These are phyloP conservation scores for Coemansia sp. DNA, from an alignment of 192 early-diverging fungal species.

Conservation along the genomic window DNA sequence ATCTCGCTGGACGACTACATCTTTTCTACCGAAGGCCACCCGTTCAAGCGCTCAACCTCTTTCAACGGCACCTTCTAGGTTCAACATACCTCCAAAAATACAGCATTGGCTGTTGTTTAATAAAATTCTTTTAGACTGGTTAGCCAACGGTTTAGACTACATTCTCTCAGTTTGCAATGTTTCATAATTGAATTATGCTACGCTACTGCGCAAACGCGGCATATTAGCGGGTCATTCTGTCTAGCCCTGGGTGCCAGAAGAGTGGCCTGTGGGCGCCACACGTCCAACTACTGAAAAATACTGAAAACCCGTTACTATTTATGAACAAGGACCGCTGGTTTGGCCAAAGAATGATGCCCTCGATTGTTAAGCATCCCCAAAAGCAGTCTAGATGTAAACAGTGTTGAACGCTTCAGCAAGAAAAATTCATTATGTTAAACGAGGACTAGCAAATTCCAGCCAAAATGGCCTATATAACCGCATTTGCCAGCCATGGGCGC, in stretches of 20 bases:
- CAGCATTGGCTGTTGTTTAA: too few relatives aligned
- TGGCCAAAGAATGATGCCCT: neutral
- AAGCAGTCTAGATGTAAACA: neutral
- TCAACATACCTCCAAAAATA: neutral
- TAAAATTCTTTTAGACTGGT: too few relatives aligned
- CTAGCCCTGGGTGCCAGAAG: too few relatives aligned
- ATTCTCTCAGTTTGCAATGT: too few relatives aligned
- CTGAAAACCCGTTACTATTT: neutral
- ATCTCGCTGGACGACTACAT: conserved; percentile 83
- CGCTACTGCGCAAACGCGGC: too few relatives aligned
- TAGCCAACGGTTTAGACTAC: too few relatives aligned
- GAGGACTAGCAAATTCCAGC: neutral
- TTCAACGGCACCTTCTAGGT: conserved; percentile 52
- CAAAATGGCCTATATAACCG: neutral
- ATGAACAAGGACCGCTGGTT: neutral
- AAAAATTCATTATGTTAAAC: neutral
- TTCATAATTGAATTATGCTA: too few relatives aligned
- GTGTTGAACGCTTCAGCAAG: neutral
- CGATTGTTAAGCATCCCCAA: conserved; percentile 1
- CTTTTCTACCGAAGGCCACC: conserved; percentile 96
- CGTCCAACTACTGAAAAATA: too few relatives aligned
- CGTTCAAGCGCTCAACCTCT: conserved; percentile 56
- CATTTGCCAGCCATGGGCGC: neutral
- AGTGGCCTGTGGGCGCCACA: too few relatives aligned
- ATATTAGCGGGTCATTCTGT: too few relatives aligned